phyloP scores from a whole-genome alignment of 495 filamentous ascomycete genomes.

The Penicillium steckii region DNA sequence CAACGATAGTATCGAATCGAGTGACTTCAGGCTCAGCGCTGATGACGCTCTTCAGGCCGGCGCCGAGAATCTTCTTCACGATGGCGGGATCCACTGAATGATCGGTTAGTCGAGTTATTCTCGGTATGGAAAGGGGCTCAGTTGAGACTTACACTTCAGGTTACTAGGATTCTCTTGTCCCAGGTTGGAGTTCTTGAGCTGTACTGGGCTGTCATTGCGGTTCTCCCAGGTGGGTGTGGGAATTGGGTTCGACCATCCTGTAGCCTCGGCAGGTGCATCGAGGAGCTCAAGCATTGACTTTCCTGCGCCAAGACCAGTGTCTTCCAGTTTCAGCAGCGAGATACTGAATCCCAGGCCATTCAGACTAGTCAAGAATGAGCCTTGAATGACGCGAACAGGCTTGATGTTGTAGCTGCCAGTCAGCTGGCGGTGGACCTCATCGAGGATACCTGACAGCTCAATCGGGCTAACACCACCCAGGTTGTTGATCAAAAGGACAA shows the following conservation, averaged over 20 bases:
- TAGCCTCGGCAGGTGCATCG: constrained; percentile 80
- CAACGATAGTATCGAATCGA: constrained; percentile 85
- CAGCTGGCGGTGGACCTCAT: constrained; percentile 84
- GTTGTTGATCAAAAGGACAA: constrained; percentile 87
- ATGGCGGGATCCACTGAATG: constrained; percentile 54
- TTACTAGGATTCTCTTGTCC: constrained; percentile 62
- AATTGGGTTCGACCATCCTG: constrained; percentile 80
- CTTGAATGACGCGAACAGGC: constrained; percentile 62
- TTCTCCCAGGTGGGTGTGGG: constrained; percentile 54
- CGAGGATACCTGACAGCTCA: constrained; percentile 84
- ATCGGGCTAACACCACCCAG: constrained; percentile 87
- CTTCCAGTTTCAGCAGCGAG: constrained; percentile 73
- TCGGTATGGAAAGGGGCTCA: not conserved
- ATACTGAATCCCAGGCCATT: constrained; percentile 94
- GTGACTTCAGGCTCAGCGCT: constrained; percentile 81
- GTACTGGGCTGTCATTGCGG: constrained; percentile 34
- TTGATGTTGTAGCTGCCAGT: constrained; percentile 63
- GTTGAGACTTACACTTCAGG: constrained; percentile 52
- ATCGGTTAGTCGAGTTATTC: constrained; percentile 15
- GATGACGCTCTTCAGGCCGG: constrained; percentile 71
- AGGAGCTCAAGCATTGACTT: constrained; percentile 83
- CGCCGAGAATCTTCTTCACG: constrained; percentile 59
- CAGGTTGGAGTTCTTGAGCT: constrained; percentile 56
- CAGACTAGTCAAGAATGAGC: constrained; percentile 76
- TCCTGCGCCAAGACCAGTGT: constrained; percentile 73